Conservation (phyloP, 2,329 filamentous ascomycete genomes). For the Epichloe scottii region DNA sequence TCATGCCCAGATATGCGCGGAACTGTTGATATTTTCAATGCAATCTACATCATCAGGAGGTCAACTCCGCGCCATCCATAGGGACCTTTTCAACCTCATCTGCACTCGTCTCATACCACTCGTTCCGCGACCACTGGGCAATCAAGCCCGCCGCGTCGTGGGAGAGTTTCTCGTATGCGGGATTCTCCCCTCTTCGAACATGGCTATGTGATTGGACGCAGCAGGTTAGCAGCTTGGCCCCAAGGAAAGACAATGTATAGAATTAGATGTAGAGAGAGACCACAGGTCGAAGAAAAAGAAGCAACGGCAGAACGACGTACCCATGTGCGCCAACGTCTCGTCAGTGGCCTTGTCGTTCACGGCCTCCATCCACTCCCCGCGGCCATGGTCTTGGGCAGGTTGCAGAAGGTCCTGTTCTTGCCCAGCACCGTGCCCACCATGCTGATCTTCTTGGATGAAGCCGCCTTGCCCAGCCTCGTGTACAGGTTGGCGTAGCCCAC, state of each 20-base stretch:
- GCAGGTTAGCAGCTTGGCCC: slow-evolving; percentile 5
- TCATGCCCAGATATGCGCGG: no score
- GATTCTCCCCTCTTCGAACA: slow-evolving; percentile 67
- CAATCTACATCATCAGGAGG: not conserved
- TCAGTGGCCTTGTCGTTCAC: slow-evolving; percentile 70
- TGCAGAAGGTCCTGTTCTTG: slow-evolving; percentile 76
- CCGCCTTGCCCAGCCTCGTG: slow-evolving; percentile 64
- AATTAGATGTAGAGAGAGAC: not conserved
- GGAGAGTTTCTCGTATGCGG: slow-evolving; percentile 57
- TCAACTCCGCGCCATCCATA: not conserved
- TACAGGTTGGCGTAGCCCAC: slow-evolving; percentile 82
- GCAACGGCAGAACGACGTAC: slow-evolving; percentile 24
- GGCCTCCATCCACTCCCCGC: slow-evolving; percentile 51
- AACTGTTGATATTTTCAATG: no score
- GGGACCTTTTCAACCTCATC: slow-evolving; percentile 2
- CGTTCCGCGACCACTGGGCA: slow-evolving; percentile 48
- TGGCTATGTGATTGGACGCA: slow-evolving; percentile 28
- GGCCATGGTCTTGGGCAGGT: slow-evolving; percentile 49
- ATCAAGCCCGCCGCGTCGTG: slow-evolving; percentile 54
- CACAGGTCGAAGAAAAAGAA: slow-evolving; percentile 8
- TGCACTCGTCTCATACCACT: slow-evolving; percentile 44
- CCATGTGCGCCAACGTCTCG: slow-evolving; percentile 71
- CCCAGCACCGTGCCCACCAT: slow-evolving; percentile 49
- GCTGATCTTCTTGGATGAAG: slow-evolving; percentile 38
- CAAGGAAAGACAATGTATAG: not conserved